phyloP scores from a whole-genome alignment of 2,329 filamentous ascomycete genomes.

The Byssoonygena ceratinophila region DNA sequence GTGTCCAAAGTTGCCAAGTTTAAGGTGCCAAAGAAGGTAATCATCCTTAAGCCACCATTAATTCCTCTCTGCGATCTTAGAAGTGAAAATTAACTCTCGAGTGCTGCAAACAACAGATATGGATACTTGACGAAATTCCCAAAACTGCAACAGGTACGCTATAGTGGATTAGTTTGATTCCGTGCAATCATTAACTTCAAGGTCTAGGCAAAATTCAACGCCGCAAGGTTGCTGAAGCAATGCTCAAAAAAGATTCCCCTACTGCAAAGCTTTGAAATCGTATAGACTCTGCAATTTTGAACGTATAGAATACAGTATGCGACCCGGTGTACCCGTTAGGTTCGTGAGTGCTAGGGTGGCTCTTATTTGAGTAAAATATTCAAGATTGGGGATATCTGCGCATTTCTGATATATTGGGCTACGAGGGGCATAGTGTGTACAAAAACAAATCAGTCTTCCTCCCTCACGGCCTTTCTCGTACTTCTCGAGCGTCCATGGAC shows the following conservation, averaged over 20 bases:
- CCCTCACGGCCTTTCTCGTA: not conserved
- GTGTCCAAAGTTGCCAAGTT: slow-evolving; percentile 64
- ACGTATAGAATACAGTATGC: too few species aligned
- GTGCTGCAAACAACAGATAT: slow-evolving; percentile 44
- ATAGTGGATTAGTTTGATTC: not conserved
- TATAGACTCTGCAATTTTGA: too few species aligned
- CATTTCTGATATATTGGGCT: not conserved
- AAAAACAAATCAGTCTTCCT: not conserved
- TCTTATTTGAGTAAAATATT: too few species aligned
- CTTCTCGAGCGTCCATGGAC: not conserved
- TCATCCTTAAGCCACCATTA: not conserved
- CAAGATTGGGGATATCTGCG: too few species aligned
- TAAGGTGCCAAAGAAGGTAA: slow-evolving; percentile 72
- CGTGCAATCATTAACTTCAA: too few species aligned
- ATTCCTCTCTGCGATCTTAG: not conserved
- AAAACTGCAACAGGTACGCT: slow-evolving; percentile 62
- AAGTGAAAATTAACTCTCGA: slow-evolving; percentile 10
- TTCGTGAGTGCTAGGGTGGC: too few species aligned
- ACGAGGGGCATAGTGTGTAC: not conserved
- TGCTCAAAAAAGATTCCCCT: slow-evolving; percentile 58
- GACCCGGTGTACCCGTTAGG: too few species aligned
- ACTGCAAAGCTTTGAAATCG: slow-evolving; percentile 42
- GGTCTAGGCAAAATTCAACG: slow-evolving; percentile 69
- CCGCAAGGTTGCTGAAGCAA: slow-evolving; percentile 72
- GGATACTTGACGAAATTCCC: slow-evolving; percentile 73